phyloP scores from a whole-genome alignment of 2,329 filamentous ascomycete genomes.

The Pezicula rhizophila region DNA sequence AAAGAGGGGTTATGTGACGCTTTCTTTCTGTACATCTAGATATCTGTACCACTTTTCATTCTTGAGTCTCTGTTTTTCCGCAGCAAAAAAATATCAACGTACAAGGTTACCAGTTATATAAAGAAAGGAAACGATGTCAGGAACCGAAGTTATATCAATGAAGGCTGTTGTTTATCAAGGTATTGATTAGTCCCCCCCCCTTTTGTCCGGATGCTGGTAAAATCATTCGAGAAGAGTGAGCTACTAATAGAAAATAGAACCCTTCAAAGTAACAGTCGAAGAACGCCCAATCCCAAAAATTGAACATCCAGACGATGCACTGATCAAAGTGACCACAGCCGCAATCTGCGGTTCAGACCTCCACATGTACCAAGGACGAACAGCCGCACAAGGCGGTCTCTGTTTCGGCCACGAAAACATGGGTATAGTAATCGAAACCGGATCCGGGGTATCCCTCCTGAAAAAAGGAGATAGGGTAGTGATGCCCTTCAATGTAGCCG shows the following conservation, averaged over 20 bases:
- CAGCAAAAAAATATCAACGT: not conserved
- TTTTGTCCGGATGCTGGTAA: not conserved
- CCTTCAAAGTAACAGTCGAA: conserved; percentile 47
- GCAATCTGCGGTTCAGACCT: conserved; percentile 21
- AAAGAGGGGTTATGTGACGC: too few relatives aligned
- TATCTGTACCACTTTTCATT: too few relatives aligned
- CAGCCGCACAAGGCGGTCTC: conserved; percentile 54
- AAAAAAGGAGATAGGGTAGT: conserved; percentile 60
- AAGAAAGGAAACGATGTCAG: conserved; percentile 8
- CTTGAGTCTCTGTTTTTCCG: not conserved
- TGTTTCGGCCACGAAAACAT: conserved; percentile 60
- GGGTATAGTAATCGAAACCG: conserved; percentile 50
- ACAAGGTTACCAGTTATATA: not conserved
- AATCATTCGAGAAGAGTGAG: conserved; percentile 3
- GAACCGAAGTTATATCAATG: conserved; percentile 13
- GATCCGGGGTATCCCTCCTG: conserved; percentile 52
- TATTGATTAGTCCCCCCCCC: not conserved
- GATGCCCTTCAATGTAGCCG: conserved; percentile 60
- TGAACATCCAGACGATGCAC: conserved; percentile 57
- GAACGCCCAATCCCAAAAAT: conserved; percentile 52
- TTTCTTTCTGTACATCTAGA: too few relatives aligned
- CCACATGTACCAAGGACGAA: conserved; percentile 56
- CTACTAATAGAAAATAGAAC: conserved; percentile 9
- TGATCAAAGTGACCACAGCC: conserved; percentile 57
- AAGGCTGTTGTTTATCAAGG: conserved; percentile 20